Base-by-base conservation (phyloP, 2,329 filamentous ascomycete genomes). In the Colletotrichum coccodes region DNA sequence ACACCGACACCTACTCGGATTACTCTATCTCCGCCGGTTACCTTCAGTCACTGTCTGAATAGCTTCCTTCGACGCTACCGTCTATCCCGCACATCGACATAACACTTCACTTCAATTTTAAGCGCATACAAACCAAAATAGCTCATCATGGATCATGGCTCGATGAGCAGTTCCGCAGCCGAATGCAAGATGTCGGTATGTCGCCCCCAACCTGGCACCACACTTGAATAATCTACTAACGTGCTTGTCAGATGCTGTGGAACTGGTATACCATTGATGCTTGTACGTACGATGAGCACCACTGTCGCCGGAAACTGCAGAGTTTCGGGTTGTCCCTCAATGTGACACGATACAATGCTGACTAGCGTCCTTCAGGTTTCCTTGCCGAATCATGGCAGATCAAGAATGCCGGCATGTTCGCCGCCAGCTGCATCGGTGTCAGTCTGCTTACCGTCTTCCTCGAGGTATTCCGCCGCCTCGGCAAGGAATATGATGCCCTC, bases 241-340 rank as follows among this genome's bases (percentile, higher is more conserved):
- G 11, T n/a, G 11, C 3, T 28, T 4, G n/a, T n/a, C 64, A 83
- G 82, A 84, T 84, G 82, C 72, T 83, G 21, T 83, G 80, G 80
- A 83, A 83, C 72, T 83, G 81, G 79, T 77, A 81, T 70, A 82
- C 79, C 0, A 76, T 81, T 65, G 80, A 80, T 62, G 75, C 80
- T 36, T 83, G 81, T 77, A 75, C 11, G 75, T 34, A 50, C 32
- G n/a, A 40, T 40, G 30, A 62, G 44, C 28, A 61, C 36, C 3
- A 16, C 18, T 11, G n/a, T 44, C 21, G 7, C 30, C n/a, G 40
- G 8, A 21, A 12, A 28, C 26, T 26, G 12, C 30, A 47, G n/a
- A 23, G 3, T 26, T 21, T 8, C 36, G 32, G 4, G 40, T 14
- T 44, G 12, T 36, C 16, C 30, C 2, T 12, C 4, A 18, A 1